Base-by-base conservation (phyloP, 1,284 basidiomycete species). In the Crocinoboletus sp. region DNA sequence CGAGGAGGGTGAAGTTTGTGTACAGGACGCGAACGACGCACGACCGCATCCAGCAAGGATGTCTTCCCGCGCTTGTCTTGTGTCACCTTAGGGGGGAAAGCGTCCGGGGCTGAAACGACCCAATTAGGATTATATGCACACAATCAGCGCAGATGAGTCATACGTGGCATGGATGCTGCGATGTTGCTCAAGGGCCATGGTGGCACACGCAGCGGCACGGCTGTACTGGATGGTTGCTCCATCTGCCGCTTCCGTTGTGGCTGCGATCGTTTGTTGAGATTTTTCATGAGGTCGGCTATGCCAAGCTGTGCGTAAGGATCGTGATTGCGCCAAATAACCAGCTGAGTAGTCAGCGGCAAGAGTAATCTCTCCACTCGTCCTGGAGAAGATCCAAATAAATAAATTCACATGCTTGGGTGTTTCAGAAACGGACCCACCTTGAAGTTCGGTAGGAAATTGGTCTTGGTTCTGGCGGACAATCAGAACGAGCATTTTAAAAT, bases 401-500 rank as follows among this genome's bases (percentile, higher is more conserved):
- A 17, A 52, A 49, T 37, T 30, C 31, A 31, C 36, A 40, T 38
- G 9, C 5, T 23, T 30, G 12, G 35, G 20, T 28, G 31, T 10
- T 22, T 31, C 12, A 27, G 11, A 28, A 32, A 23, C 6, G 23
- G 32, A 4, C 34, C 32, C 49, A 50, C 61, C 64, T 43, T 45
- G 57, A 9, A 66, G 53, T 11, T 66, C 61, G 1, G 30, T 16
- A 17, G 43, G 33, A 43, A 64, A 63, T 37, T 46, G 48, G 13
- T 47, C 35, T 20, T 52, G 46, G 35, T 60, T 57, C 31, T 52
- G 54, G 38, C 56, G 63, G n/a, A 59, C 38, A n/a, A 64, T 50
- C 33, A 68, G 55, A 27, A 63, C 53, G 13, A 68, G 59, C 52
- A 69, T 52, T 48, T 50, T 61, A 50, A 68, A 69, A 53, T 68